Percentiles rank a stretch among this genome's conserved stretches.
Conservation (phyloP, 2,329 filamentous ascomycete genomes). For the Arthroderma sp. region DNA sequence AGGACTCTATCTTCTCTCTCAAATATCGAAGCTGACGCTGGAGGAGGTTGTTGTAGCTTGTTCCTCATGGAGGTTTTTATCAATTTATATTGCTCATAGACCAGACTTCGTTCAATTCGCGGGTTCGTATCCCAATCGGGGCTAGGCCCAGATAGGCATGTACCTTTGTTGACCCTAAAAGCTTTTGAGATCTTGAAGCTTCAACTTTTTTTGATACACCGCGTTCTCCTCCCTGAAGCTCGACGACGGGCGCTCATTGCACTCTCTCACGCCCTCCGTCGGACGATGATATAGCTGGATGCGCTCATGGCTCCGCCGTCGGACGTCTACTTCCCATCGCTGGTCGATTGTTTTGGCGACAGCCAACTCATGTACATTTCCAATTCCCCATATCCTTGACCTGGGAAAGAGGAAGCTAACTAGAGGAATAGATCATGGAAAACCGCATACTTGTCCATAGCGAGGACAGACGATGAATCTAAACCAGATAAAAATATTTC, state of each 20-base stretch:
- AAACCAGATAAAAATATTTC: conserved; percentile 48
- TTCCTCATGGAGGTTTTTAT: no score
- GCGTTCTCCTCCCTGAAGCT: neutral
- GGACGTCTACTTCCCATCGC: conserved; percentile 66
- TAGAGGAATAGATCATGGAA: conserved; percentile 45
- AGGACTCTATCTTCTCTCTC: neutral
- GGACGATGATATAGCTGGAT: conserved; percentile 30
- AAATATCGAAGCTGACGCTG: no score
- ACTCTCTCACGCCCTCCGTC: neutral
- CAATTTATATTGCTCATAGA: neutral
- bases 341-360: conserved; percentile 77
- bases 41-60: neutral
- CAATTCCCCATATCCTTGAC: neutral
- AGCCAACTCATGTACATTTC: conserved; percentile 57
- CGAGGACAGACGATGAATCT: conserved; percentile 29
- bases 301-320: conserved; percentile 55
- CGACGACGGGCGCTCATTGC: neutral
- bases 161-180: conserved; percentile 23
- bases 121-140: conserved; percentile 1
- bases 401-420: conserved; percentile 20
- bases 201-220: conserved; percentile 15
- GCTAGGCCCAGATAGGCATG: conserved; percentile 29
- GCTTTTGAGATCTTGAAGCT: conserved; percentile 10
- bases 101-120: neutral
- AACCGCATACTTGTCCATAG: conserved; percentile 43